Percentiles rank a stretch among this genome's conserved stretches.
Evolutionary conservation across 805 yeast species (phyloP).

Genomic region (Candida xiaguanensis): DNA sequence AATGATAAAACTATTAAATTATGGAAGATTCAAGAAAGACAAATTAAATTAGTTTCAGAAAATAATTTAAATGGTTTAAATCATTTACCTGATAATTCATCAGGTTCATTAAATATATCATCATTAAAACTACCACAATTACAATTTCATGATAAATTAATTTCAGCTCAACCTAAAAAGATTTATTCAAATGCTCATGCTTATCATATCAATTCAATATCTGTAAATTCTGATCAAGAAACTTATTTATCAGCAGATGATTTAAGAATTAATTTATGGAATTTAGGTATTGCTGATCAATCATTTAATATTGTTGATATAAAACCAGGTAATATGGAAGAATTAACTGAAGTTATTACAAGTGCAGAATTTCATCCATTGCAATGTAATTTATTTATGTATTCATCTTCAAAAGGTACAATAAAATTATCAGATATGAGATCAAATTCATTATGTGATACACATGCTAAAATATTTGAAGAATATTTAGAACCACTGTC

Average conservation of each 20-base stretch:
- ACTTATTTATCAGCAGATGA: conserved; percentile 93
- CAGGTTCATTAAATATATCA: conserved; percentile 17
- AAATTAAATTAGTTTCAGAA: conserved; percentile 86
- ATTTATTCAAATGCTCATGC: conserved; percentile 96
- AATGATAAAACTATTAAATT: conserved; percentile 98
- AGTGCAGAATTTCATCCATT: conserved; percentile 94
- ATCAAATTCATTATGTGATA: conserved; percentile 88
- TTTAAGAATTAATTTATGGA: conserved; percentile 93
- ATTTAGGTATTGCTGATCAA: conserved; percentile 89
- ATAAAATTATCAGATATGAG: conserved; percentile 96
- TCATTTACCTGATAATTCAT: conserved; percentile 14
- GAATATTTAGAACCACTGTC: conserved; percentile 89
- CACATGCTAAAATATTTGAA: conserved; percentile 82
- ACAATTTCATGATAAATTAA: conserved; percentile 91
- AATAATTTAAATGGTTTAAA: conserved; percentile 59
- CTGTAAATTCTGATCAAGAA: conserved; percentile 93
- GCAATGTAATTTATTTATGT: conserved; percentile 90
- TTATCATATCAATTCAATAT: conserved; percentile 93
- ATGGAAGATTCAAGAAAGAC: conserved; percentile 94
- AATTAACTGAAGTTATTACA: conserved; percentile 95
- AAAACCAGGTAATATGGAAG: conserved; percentile 98
- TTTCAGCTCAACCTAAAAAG: conserved; percentile 90
- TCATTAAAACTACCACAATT: conserved; percentile 77
- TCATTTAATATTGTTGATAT: conserved; percentile 96
- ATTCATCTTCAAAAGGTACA: conserved; percentile 92